Evolutionary conservation across 129 eudicot genomes (phyloP), one percentile per base, ranked within the genome.

Genomic region (Pittosporum tobira): DNA sequence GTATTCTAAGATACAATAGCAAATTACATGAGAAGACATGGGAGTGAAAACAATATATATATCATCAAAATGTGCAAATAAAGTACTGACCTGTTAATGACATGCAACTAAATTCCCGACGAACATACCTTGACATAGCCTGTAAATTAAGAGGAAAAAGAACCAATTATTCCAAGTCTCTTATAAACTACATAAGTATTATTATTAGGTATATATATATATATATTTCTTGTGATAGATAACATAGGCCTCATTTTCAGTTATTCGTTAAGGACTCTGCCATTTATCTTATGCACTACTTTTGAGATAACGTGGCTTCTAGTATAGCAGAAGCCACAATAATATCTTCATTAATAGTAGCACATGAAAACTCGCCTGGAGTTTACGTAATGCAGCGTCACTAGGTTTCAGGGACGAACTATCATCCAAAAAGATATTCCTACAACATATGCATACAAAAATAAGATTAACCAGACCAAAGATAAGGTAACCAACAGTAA

Each of bases 401-500:
- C 9, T 34, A 34, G 12, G 38, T 34, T 8, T 8, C 38, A 6
- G 9, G 38, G 38, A 34, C 19, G 24, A 18, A 55, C 9, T 21
- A 13, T 0, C 2, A 23, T 36, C 37, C 25, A 31, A 6, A 27
- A 31, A 26, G 21, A 6, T 34, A n/a, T n/a, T n/a, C n/a, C n/a
- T n/a, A n/a, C n/a, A n/a, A n/a, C n/a, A n/a, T n/a, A n/a, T n/a
- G n/a, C n/a, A n/a, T n/a, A n/a, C n/a, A n/a, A 59, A 26, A 15
- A 28, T 59, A 59, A 59, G 44, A 68, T 31, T 36, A 58, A 59
- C 51, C 47, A 57, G n/a, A n/a, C 66, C 57, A 68, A n/a, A 52
- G 21, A 13, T 4, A 20, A 27, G 5, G 31, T 53, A n/a, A n/a
- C n/a, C n/a, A n/a, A n/a, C n/a, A n/a, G n/a, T 34, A 15, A 3